phyloP scores from a whole-genome alignment of 352 stramenopile genomes.

The Pythium brachiatum region DNA sequence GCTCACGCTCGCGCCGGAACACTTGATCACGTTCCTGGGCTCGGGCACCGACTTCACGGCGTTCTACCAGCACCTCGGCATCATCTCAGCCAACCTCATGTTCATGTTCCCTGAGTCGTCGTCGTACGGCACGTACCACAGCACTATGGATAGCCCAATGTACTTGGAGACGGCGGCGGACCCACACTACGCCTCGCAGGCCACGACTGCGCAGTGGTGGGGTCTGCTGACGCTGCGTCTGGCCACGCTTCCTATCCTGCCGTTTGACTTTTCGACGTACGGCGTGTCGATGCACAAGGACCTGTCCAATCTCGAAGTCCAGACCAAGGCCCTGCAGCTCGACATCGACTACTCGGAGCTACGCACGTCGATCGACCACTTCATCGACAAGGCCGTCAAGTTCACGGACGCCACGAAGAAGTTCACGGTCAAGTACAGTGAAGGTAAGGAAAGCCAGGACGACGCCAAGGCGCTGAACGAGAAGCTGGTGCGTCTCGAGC shows the following conservation, averaged over 20 bases:
- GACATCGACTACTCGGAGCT: slow-evolving; percentile 34
- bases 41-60: slow-evolving; percentile 74
- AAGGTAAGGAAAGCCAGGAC: not conserved
- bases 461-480: slow-evolving; percentile 31
- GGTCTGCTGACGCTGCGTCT: slow-evolving; percentile 37
- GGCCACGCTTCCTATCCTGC: slow-evolving; percentile 22
- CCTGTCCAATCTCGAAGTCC: slow-evolving; percentile 26
- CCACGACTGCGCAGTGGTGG: slow-evolving; percentile 33
- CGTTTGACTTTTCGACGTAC: slow-evolving; percentile 25
- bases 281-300: slow-evolving; percentile 29
- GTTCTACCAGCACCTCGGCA: slow-evolving; percentile 85
- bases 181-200: slow-evolving; percentile 37
- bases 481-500: slow-evolving; percentile 45
- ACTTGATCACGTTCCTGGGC: slow-evolving; percentile 58
- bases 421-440: slow-evolving; percentile 22
- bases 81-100: slow-evolving; percentile 70
- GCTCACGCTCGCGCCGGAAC: slow-evolving; percentile 37
- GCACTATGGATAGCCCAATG: slow-evolving; percentile 63
- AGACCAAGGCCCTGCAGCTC: slow-evolving; percentile 23
- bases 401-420: slow-evolving; percentile 30
- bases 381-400: slow-evolving; percentile 26
- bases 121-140: slow-evolving; percentile 74
- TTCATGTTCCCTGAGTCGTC: slow-evolving; percentile 32
- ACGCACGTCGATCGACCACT: slow-evolving; percentile 36
- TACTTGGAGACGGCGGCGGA: slow-evolving; percentile 49